These are phyloP conservation scores for Coemansia sp. DNA, from an alignment of 192 early-diverging fungal species.

Conservation along the genomic window DNA sequence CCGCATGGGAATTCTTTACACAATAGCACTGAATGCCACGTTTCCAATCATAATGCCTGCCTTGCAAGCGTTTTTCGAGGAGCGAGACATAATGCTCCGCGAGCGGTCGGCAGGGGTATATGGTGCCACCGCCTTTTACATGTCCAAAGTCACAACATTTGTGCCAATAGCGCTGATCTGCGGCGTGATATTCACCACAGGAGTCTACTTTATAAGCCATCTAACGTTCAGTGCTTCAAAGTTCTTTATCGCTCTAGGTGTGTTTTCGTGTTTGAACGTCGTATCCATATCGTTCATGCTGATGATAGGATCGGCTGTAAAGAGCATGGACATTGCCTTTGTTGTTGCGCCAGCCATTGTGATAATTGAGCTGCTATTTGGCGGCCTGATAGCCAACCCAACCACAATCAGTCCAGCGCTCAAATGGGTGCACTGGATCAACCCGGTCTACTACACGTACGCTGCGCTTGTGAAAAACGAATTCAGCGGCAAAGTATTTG, in stretches of 20 bases:
- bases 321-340: conserved; percentile 42
- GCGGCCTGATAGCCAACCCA: conserved; percentile 52
- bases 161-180: conserved; percentile 42
- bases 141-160: conserved; percentile 62
- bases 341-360: conserved; percentile 45
- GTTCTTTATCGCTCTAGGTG: conserved; percentile 41
- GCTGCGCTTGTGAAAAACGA: conserved; percentile 53
- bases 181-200: conserved; percentile 35
- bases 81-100: conserved; percentile 60
- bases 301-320: conserved; percentile 44
- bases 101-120: conserved; percentile 67
- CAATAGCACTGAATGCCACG: conserved; percentile 57
- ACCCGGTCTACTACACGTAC: conserved; percentile 49
- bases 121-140: conserved; percentile 61
- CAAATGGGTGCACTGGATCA: conserved; percentile 55
- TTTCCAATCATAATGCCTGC: conserved; percentile 63
- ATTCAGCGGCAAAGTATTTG: conserved; percentile 38
- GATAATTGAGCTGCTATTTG: conserved; percentile 51
- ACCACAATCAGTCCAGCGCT: conserved; percentile 43
- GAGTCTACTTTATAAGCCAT: conserved; percentile 51
- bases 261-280: conserved; percentile 41
- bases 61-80: conserved; percentile 37
- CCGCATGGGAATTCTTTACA: conserved; percentile 50
- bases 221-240: conserved; percentile 34
- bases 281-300: conserved; percentile 50